Evolutionary conservation across 192 early-diverging fungal genomes (phyloP), one percentile per base, ranked within the genome.

Genomic region (Umbelopsis vinacea): DNA sequence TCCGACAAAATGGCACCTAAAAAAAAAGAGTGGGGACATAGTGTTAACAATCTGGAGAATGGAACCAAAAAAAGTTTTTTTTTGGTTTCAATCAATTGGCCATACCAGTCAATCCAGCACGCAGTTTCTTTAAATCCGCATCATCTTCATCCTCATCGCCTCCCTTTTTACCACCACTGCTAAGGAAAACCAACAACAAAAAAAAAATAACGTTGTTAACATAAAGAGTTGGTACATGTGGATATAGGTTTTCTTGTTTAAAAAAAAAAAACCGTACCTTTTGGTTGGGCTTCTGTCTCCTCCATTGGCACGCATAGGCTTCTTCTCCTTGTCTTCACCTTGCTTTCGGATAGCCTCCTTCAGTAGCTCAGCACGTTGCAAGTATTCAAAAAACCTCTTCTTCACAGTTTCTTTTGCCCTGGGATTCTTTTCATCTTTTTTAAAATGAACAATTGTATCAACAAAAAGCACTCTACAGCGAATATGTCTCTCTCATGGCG

Each of bases 341-440:
- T 89, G 69, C 68, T 92, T 90, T 52, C 79, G 54, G 29, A 98
- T 82, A 80, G 91, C 92, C 35, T 94, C 94, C 78, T 97, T 98
- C 70, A 99, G 87, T 79, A 91, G 90, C 77, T 99, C 96, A 10
- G 97, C 96, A 14, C 97, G 89, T 22, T 92, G 92, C 66, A 97
- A 85, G 78, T 98, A 98, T 73, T 97, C 96, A 2, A 90, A 89
- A n/a, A 96, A 90, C 79, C 92, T 93, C 74, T 93, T 93, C 55
- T 93, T 88, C 60, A 99, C 92, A 19, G 88, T 82, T 71, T 94
- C 91, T 70, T 95, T 94, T 54, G 84, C 80, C 70, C 88, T 85
- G 60, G 97, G 96, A 75, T 97, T 96, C 83, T 98, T 98, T 79
- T 99, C 96, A 77, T 99, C 92, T 94, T 76, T 48, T 94, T 76